Evolutionary conservation across 208 protist genomes (phyloP).

Genomic region (Herpetomonas tarakana): DNA sequence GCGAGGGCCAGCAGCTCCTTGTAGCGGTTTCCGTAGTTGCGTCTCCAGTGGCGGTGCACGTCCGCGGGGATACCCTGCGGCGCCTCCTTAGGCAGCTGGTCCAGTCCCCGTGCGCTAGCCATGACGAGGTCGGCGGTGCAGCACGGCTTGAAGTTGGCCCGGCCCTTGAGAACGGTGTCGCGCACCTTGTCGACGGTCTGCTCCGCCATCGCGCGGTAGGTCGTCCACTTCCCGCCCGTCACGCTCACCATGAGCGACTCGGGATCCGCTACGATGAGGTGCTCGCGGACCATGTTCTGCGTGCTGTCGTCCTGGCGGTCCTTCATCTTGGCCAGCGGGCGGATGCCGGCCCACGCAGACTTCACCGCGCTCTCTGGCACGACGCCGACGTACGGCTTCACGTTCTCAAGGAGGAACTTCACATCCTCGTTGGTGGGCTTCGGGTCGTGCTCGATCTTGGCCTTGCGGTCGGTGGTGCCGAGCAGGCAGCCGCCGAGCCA

Average conservation of each 20-base stretch:
- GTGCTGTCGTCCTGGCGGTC: constrained; percentile 27
- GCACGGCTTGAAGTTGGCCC: constrained; percentile 41
- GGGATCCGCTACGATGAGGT: constrained; percentile 80
- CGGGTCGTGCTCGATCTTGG: constrained; percentile 62
- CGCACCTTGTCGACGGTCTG: constrained; percentile 78
- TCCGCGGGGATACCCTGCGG: constrained; percentile 43
- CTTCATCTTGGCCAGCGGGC: constrained; percentile 56
- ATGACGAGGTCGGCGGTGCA: constrained; percentile 73
- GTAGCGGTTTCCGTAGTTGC: constrained; percentile 67
- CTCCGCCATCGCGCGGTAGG: constrained; percentile 94
- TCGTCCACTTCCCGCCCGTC: constrained; percentile 96
- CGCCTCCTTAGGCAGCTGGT: constrained; percentile 17
- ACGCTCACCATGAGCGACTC: constrained; percentile 81
- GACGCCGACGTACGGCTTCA: constrained; percentile 55
- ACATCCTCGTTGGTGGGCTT: constrained; percentile 65
- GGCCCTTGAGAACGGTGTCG: constrained; percentile 40
- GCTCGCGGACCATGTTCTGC: constrained; percentile 90
- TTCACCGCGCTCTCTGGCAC: constrained; percentile 59
- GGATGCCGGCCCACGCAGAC: constrained; percentile 87
- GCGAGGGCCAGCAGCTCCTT: constrained; percentile 35
- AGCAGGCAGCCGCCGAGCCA: constrained; percentile 93
- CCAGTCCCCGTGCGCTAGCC: constrained; percentile 70
- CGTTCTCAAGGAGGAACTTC: constrained; percentile 82
- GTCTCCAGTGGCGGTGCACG: constrained; percentile 65
- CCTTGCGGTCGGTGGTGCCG: constrained; percentile 92